phyloP scores from a whole-genome alignment of 2,329 filamentous ascomycete species.

The Chrysosporium keratinophilum region DNA sequence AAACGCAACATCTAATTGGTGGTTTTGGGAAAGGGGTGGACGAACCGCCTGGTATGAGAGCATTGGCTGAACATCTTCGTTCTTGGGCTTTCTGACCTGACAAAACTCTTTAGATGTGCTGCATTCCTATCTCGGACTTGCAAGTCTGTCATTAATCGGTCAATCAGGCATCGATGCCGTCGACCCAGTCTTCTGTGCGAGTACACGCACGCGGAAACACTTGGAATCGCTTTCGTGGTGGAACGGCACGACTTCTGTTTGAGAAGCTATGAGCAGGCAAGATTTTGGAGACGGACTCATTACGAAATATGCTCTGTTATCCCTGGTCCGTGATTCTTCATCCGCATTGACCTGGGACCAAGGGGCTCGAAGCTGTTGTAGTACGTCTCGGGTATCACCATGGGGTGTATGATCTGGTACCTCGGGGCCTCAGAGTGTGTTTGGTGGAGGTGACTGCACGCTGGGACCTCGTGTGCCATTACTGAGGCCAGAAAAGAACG shows the following conservation, averaged over 20 bases:
- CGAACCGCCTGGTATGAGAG: slow-evolving; percentile 50
- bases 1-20: slow-evolving; percentile 77
- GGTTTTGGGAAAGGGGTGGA: slow-evolving; percentile 67
- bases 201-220: slow-evolving; percentile 38
- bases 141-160: slow-evolving; percentile 62
- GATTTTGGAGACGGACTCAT: not conserved
- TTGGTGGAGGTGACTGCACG: too few species aligned
- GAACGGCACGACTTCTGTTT: slow-evolving; percentile 12
- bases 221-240: slow-evolving; percentile 36
- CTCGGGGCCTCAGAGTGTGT: too few species aligned
- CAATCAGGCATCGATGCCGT: slow-evolving; percentile 59
- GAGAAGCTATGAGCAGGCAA: not conserved
- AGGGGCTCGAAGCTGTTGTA: too few species aligned
- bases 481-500: too few species aligned
- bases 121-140: slow-evolving; percentile 80
- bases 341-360: too few species aligned
- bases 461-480: too few species aligned
- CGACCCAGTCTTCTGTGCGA: slow-evolving; percentile 68
- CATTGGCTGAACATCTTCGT: slow-evolving; percentile 25
- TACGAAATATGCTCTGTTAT: not conserved
- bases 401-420: too few species aligned
- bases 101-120: slow-evolving; percentile 52
- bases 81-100: slow-evolving; percentile 33
- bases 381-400: not conserved
- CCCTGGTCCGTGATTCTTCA: too few species aligned